Evolutionary conservation across 1,139 yeast genomes (phyloP), one percentile per base, ranked within the genome.

Genomic region (Meyerozyma sp.): DNA sequence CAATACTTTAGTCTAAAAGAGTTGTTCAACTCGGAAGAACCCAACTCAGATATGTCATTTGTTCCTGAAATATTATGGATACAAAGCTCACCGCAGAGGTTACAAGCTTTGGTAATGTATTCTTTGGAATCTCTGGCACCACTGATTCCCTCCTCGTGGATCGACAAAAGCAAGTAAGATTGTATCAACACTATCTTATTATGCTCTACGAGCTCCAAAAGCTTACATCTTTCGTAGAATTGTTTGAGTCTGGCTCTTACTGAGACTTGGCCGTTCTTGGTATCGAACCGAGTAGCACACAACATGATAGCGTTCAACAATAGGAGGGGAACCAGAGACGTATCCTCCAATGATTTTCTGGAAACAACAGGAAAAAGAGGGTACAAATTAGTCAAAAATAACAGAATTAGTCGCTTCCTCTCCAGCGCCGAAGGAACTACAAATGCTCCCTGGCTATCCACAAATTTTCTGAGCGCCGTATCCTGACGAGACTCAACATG

Each of bases 141-240:
- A 35, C 58, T 51, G 4, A 61, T 53, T 4, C 63, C 59, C 42
- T 62, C 66, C 44, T 62, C 67, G 29, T 62, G 63, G 8, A 54
- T 49, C 32, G 63, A 56, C 41, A 62, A 41, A 29, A 62, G 45
- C 23, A 61, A 43, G 39, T 47, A 61, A 1, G 63, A 39, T 44
- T 62, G 66, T 20, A 62, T 56, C 35, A 62, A 47, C 0, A 57
- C 50, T n/a, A 62, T 51, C 37, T 61, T 62, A 42, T 60, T 57
- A 3, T 46, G 48, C 30, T 62, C 66, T 6, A 48, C 49, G n/a
- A 57, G 44, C 42, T 61, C 62, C 26, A 62, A 44, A 10, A 57
- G 49, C 40, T 52, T 53, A 40, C 66, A 61, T 30, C 59, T 46
- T 29, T 52, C 51, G 27, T 53, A 54, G 14, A 59, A 49, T n/a